Conservation (phyloP, 2,329 filamentous ascomycete genomes). For the Botrytis cinerea region DNA sequence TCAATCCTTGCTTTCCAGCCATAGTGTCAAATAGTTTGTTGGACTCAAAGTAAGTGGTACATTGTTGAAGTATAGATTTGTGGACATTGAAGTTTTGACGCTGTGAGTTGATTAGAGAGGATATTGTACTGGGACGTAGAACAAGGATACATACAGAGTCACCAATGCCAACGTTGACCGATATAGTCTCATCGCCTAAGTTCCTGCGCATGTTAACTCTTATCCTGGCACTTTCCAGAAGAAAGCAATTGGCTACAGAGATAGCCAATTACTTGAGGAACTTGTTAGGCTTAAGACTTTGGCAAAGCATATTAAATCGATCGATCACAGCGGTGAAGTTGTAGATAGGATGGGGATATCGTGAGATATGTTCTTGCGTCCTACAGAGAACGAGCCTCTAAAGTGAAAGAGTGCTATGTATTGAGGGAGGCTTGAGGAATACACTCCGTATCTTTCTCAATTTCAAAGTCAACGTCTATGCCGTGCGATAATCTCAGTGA, state of each 20-base stretch:
- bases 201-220: background rate
- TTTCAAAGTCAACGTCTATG: background rate
- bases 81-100: conserved; percentile 27
- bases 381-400: too few species aligned
- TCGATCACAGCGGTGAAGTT: background rate
- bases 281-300: conserved; percentile 27
- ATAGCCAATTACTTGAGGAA: conserved; percentile 22
- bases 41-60: conserved; percentile 27
- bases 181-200: conserved; percentile 14
- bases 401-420: background rate
- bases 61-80: conserved; percentile 26
- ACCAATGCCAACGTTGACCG: conserved; percentile 14
- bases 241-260: background rate
- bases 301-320: conserved; percentile 27
- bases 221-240: background rate
- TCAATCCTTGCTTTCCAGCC: conserved; percentile 21
- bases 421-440: too few species aligned
- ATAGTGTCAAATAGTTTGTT: conserved; percentile 18
- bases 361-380: background rate
- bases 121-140: too few species aligned
- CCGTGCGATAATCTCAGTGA: background rate
- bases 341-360: background rate
- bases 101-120: background rate
- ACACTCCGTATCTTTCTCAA: too few species aligned
- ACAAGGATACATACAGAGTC: conserved; percentile 10